Evolutionary conservation across 1,284 basidiomycete species (phyloP), one percentile per base, ranked within the genome.

Genomic region (Pterulicium gracile): DNA sequence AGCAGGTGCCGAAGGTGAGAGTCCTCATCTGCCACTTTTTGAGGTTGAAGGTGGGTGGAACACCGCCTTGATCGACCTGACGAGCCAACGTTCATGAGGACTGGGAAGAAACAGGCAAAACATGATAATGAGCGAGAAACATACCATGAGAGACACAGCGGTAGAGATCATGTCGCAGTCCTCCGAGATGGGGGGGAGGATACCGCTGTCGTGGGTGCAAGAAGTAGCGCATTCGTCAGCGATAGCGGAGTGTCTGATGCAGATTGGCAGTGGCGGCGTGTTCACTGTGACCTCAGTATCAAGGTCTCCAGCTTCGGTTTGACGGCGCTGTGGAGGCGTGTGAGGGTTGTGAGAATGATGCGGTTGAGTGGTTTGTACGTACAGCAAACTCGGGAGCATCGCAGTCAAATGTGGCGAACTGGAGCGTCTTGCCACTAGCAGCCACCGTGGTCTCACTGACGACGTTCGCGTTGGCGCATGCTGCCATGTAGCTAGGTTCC

Each of bases 171-270:
- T 4, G 15, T 7, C 36, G 15, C 36, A 39, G 19, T 39, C 36
- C 15, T 39, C 36, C 19, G 36, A 39, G 36, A 39, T 39, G 36
- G 36, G 36, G 7, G 36, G 36, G 19, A 39, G 36, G 15, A 39
- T 39, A 17, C 36, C 36, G 15, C 36, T 39, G 15, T 39, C 36
- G 15, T 17, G 5, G 15, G 36, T 39, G 15, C 36, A 39, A 17
- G 5, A 7, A 15, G 36, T 39, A 4, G 36, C 5, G 36, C 36
- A n/a, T n/a, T n/a, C n/a, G n/a, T n/a, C n/a, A n/a, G n/a, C n/a
- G n/a, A n/a, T n/a, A n/a, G n/a, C n/a, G n/a, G n/a, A n/a, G n/a
- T n/a, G n/a, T n/a, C n/a, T n/a, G n/a, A n/a, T n/a, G n/a, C n/a
- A n/a, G n/a, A n/a, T n/a, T n/a, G n/a, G n/a, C n/a, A n/a, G n/a